Percentiles rank a stretch among this genome's conserved stretches.
phyloP scores from a whole-genome alignment of 2,329 filamentous ascomycete species.

The Pestalotiopsis sp. region DNA sequence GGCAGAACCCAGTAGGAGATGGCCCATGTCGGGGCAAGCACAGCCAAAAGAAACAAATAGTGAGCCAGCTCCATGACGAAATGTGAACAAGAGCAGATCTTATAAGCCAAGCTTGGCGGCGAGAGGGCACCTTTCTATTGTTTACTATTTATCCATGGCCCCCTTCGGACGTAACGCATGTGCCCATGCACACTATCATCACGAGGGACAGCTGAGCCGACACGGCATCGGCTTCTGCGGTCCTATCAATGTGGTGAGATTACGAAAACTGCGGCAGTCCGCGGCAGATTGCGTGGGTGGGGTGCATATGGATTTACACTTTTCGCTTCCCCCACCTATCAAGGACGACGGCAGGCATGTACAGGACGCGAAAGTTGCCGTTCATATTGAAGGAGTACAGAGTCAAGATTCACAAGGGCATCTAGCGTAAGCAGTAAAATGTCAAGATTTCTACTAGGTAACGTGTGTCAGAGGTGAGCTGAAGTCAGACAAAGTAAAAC shows the following conservation, averaged over 20 bases:
- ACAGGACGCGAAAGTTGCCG: background rate
- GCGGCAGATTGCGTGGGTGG: background rate
- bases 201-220: background rate
- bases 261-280: background rate
- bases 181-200: background rate
- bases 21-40: background rate
- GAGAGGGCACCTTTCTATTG: no score
- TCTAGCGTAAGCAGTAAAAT: background rate
- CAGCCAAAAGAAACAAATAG: background rate
- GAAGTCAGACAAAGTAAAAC: no score
- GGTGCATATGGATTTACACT: background rate
- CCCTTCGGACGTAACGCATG: no score
- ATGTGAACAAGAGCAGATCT: background rate
- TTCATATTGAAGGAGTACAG: background rate
- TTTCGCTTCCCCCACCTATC: background rate
- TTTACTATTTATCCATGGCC: no score
- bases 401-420: background rate
- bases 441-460: background rate
- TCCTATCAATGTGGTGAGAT: background rate
- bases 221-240: background rate
- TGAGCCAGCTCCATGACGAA: constrained; percentile 2
- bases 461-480: no score
- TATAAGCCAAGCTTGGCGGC: background rate
- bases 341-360: background rate
- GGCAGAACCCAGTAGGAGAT: constrained; percentile 10